These are phyloP conservation scores for Pseudomicrostroma phylloplanum DNA, from an alignment of 1,284 basidiomycete species.

Conservation along the genomic window DNA sequence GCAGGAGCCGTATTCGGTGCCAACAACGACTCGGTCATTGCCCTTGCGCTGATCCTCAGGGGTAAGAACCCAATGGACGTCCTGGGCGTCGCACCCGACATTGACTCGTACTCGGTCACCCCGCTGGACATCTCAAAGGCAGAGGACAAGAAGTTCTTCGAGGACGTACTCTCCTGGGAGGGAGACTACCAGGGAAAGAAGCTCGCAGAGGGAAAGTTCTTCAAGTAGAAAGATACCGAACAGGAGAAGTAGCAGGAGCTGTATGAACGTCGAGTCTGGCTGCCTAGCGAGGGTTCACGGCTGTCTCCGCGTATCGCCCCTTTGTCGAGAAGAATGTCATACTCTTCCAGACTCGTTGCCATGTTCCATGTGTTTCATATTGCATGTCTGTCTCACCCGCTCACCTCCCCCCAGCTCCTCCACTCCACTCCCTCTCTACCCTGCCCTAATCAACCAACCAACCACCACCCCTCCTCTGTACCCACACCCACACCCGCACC, in stretches of 20 bases:
- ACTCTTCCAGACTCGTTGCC: too few relatives aligned
- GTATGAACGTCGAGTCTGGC: too few relatives aligned
- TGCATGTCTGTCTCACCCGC: too few relatives aligned
- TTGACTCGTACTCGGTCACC: constrained; percentile 78
- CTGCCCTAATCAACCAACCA: background rate
- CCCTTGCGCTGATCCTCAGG: constrained; percentile 72
- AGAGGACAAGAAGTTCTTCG: constrained; percentile 51
- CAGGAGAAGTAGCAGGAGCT: too few relatives aligned
- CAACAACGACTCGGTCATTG: constrained; percentile 59
- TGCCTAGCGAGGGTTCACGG: too few relatives aligned
- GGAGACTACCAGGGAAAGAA: constrained; percentile 33
- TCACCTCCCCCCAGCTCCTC: background rate
- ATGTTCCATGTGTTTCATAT: too few relatives aligned
- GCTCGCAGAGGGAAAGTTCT: constrained; percentile 45
- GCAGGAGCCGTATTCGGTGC: constrained; percentile 83
- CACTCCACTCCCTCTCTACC: background rate
- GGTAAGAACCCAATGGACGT: constrained; percentile 57
- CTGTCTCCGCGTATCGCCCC: too few relatives aligned
- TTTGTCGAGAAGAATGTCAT: too few relatives aligned
- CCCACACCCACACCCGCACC: background rate
- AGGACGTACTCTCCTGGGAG: constrained; percentile 50
- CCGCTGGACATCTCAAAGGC: constrained; percentile 52
- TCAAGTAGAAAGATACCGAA: constrained; percentile 35
- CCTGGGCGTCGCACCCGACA: constrained; percentile 68
- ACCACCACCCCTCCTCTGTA: background rate